phyloP scores from a whole-genome alignment of 768 basidiomycete genomes.

The Lactifluus hygrophoroides region DNA sequence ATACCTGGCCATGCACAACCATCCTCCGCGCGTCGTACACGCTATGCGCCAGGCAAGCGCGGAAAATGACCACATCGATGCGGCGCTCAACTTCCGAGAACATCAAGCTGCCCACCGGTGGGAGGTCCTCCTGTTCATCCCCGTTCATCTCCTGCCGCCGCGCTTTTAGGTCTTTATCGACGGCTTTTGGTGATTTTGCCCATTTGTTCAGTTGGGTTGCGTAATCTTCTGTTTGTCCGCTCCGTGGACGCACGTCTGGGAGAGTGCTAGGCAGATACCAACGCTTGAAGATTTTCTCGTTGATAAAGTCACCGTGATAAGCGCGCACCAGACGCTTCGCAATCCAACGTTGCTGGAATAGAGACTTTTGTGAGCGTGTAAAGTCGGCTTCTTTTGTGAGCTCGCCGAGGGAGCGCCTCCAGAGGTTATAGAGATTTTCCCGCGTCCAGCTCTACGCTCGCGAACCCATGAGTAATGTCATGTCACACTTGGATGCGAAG shows the following conservation, averaged over 20 bases:
- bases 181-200: constrained; percentile 41
- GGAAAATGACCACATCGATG: constrained; percentile 87
- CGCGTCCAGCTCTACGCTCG: constrained; percentile 75
- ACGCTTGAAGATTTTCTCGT: constrained; percentile 86
- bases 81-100: constrained; percentile 89
- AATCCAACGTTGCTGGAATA: constrained; percentile 89
- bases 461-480: not conserved
- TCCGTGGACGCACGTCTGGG: constrained; percentile 72
- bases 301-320: constrained; percentile 94
- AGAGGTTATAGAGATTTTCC: constrained; percentile 85
- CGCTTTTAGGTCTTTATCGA: constrained; percentile 33
- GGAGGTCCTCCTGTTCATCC: constrained; percentile 48
- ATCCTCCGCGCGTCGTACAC: constrained; percentile 85
- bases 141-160: constrained; percentile 36
- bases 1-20: constrained; percentile 79
- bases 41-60: constrained; percentile 79
- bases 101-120: constrained; percentile 94
- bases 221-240: constrained; percentile 36
- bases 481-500: not conserved
- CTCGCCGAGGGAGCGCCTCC: constrained; percentile 58
- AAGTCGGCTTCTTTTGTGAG: constrained; percentile 46
- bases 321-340: constrained; percentile 81
- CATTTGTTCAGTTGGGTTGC: constrained; percentile 44
- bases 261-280: constrained; percentile 87
- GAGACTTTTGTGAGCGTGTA: constrained; percentile 44